Evolutionary conservation across 495 filamentous ascomycete genomes (phyloP), one percentile per base, ranked within the genome.

Genomic region (Talaromyces nanjingensis): DNA sequence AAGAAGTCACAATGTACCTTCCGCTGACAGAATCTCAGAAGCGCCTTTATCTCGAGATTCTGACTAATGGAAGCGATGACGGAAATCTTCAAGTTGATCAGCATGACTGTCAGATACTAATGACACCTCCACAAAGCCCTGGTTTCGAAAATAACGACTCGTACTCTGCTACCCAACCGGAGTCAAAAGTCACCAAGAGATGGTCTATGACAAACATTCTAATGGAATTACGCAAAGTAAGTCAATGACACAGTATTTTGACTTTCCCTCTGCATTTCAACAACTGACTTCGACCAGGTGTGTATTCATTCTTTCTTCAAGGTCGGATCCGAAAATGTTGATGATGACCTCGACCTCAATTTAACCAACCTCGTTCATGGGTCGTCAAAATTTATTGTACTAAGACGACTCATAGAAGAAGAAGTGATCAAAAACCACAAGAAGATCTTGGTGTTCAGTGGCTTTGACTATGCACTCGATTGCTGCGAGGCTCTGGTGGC

Each of bases 361-460:
- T 0, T 47, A n/a, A 4, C n/a, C 59, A 82, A 86, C 65, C 64
- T 88, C 16, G 79, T 87, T 14, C 72, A 74, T 6, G 81, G 79
- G 1, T 88, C 86, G 2, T 84, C 83, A 16, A 89, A 89, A 61
- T 87, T 89, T 68, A 83, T 87, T 25, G 74, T 88, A 5, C 74
- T 89, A 0, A 79, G 85, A 45, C 89, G 87, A 68, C 73, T 89
- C 14, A 67, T 89, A 27, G 73, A 78, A 6, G 76, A 87, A 63
- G 73, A 84, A 16, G 84, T 88, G 1, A 70, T 84, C n/a, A 77
- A 77, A 18, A 70, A 82, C 42, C 75, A 77, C 29, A 85, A 85
- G 68, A 88, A 89, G 68, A 72, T 88, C 12, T 72, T 89, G 9
- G 83, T 89, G 7, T 89, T 90, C 63, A 84, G 84, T 1, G 80